Evolutionary conservation across 768 basidiomycete genomes (phyloP), one percentile per base, ranked within the genome.

Genomic region (Russula dissimulans): DNA sequence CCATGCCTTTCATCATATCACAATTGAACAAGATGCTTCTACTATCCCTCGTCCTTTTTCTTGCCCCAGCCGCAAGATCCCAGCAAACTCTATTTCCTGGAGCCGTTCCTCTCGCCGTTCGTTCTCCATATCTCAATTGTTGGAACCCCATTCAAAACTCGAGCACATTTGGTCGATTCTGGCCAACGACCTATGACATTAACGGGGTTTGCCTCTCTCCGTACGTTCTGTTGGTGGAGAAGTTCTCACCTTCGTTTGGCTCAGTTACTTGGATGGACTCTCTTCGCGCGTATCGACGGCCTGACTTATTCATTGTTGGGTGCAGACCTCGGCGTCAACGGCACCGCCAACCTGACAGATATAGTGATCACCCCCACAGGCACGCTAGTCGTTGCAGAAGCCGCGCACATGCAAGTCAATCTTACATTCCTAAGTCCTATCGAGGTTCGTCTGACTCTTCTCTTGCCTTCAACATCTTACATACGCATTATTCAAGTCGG

Each of bases 401-500:
- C 74, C 9, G 76, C 74, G 22, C 64, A 69, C 4, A 72, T 77
- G 58, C 67, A 73, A 44, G 52, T 76, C 52, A 75, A 67, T n/a
- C 69, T 73, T 42, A 74, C 71, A 1, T 77, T 74, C 61, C 65
- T 77, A 12, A 74, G 71, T 43, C 76, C 76, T 4, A 72, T 77
- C 29, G 74, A 74, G 68, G 74, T 74, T 62, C 38, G 53, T 39
- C n/a, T 44, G 2, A 29, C 15, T 36, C 44, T 6, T 34, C 12
- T 18, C 7, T 22, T 31, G 4, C 8, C 4, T 47, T n/a, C n/a
- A 15, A 31, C 10, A 11, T 41, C 11, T 26, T 10, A 41, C 26
- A 26, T 38, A n/a, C 9, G 42, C 15, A n/a, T 52, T 14, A 39
- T 32, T 3, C 15, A 26, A 75, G 73, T 72, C 75, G 0, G 72